Conservation (phyloP, 768 basidiomycete species). For the Jaapia argillacea region DNA sequence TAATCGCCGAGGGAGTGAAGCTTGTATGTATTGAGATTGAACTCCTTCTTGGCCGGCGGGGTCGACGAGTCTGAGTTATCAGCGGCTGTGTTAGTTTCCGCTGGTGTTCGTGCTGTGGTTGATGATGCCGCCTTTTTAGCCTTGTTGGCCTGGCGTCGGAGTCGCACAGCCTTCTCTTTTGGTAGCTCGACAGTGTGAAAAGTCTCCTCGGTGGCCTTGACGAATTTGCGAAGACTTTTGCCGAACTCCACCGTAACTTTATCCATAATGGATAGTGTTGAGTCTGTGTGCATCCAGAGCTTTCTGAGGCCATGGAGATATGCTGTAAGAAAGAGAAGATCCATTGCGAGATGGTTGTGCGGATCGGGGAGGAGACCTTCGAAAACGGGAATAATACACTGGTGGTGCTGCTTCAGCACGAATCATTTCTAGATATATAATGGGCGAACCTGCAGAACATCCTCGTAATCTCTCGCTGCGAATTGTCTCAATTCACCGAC, state of each 20-base stretch:
- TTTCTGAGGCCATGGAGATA: conserved; percentile 19
- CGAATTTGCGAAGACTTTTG: conserved; percentile 6
- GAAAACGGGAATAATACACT: conserved; percentile 16
- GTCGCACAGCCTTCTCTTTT: conserved; percentile 7
- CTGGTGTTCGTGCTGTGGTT: no score
- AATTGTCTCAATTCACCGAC: conserved; percentile 12
- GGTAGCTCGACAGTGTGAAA: conserved; percentile 9
- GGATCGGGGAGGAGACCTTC: conserved; percentile 15
- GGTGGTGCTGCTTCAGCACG: not conserved
- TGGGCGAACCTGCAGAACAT: not conserved
- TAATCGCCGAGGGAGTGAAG: conserved; percentile 15
- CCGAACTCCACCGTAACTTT: conserved; percentile 4
- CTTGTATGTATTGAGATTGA: conserved; percentile 17
- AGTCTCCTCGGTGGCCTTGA: conserved; percentile 5
- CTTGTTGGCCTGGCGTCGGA: conserved; percentile 6
- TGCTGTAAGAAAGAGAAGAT: conserved; percentile 13
- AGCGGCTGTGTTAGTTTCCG: no score
- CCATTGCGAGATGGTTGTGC: conserved; percentile 10
- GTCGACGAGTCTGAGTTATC: no score
- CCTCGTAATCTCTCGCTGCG: not conserved
- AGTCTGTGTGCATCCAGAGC: conserved; percentile 15
- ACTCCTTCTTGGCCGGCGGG: no score
- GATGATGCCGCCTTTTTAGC: no score
- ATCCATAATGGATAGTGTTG: conserved; percentile 6
- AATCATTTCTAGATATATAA: not conserved